Conservation (phyloP, 169 alveolate species). For the Theileria annulata region DNA sequence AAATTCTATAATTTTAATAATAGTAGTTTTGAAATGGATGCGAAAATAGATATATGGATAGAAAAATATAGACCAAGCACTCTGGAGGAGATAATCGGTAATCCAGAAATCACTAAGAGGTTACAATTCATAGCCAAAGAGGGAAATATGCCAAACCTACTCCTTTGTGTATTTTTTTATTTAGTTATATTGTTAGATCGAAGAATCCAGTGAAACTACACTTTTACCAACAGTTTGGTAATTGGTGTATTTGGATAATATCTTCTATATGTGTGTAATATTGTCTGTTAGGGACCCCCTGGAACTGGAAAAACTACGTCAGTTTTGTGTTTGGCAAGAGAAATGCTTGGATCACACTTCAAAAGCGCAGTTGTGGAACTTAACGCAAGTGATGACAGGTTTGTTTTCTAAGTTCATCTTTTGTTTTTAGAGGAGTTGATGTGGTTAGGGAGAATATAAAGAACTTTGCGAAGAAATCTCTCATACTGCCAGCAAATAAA, state of each 20-base stretch:
- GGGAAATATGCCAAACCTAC: constrained; percentile 97
- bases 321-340: constrained; percentile 95
- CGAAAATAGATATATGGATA: constrained; percentile 86
- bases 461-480: constrained; percentile 93
- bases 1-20: too few species aligned
- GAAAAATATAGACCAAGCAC: constrained; percentile 96
- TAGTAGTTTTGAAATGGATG: constrained; percentile 18
- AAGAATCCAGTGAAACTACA: not conserved
- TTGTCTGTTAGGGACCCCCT: constrained; percentile 94
- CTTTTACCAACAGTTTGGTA: too few species aligned
- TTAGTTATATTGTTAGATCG: not conserved
- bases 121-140: constrained; percentile 90
- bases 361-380: constrained; percentile 94
- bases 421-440: constrained; percentile 91
- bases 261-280: not conserved
- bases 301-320: constrained; percentile 99
- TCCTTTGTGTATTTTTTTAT: constrained; percentile 84
- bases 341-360: constrained; percentile 87
- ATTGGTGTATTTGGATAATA: not conserved
- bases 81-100: constrained; percentile 95
- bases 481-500: constrained; percentile 90
- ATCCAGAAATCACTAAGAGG: constrained; percentile 89
- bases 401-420: not conserved
- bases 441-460: constrained; percentile 97
- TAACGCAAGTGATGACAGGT: constrained; percentile 98